These are phyloP conservation scores for Gremmenia infestans DNA, from an alignment of 2,329 filamentous ascomycete species.

Conservation along the genomic window DNA sequence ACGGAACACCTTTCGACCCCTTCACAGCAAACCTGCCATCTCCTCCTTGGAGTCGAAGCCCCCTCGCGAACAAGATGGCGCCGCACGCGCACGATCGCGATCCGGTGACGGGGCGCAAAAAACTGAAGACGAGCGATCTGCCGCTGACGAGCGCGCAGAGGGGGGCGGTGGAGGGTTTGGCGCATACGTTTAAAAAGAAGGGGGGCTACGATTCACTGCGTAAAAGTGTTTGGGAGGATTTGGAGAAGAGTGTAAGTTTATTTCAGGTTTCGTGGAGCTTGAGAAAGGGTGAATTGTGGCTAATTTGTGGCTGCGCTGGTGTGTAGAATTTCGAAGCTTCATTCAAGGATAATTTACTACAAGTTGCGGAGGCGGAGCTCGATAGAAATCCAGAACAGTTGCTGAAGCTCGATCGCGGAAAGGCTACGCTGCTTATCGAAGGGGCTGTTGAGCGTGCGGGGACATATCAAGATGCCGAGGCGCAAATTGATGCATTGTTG, in stretches of 20 bases:
- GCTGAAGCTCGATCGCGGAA: slow-evolving; percentile 66
- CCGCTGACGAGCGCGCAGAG: slow-evolving; percentile 69
- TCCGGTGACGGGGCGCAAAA: slow-evolving; percentile 32
- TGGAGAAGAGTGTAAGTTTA: slow-evolving; percentile 57
- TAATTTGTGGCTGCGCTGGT: not conserved
- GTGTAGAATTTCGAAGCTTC: slow-evolving; percentile 63
- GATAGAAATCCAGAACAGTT: slow-evolving; percentile 68
- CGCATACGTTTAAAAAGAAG: slow-evolving; percentile 82
- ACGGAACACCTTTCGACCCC: not conserved
- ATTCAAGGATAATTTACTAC: slow-evolving; percentile 61
- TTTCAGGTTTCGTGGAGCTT: not conserved
- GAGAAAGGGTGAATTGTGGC: slow-evolving; percentile 1
- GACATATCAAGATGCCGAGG: slow-evolving; percentile 67
- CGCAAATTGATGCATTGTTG: slow-evolving; percentile 63
- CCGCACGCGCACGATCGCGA: slow-evolving; percentile 2
- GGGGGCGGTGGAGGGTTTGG: slow-evolving; percentile 66
- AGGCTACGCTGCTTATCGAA: slow-evolving; percentile 71
- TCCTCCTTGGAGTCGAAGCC: not conserved
- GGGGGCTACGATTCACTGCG: slow-evolving; percentile 75
- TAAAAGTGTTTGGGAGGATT: slow-evolving; percentile 72
- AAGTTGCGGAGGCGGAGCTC: slow-evolving; percentile 68
- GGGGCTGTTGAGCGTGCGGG: slow-evolving; percentile 72
- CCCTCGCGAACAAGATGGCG: slow-evolving; percentile 4
- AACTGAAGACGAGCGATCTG: slow-evolving; percentile 69
- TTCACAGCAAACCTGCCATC: not conserved